Base-by-base conservation (phyloP, 257 asterid species). In the Misopates orontium region DNA sequence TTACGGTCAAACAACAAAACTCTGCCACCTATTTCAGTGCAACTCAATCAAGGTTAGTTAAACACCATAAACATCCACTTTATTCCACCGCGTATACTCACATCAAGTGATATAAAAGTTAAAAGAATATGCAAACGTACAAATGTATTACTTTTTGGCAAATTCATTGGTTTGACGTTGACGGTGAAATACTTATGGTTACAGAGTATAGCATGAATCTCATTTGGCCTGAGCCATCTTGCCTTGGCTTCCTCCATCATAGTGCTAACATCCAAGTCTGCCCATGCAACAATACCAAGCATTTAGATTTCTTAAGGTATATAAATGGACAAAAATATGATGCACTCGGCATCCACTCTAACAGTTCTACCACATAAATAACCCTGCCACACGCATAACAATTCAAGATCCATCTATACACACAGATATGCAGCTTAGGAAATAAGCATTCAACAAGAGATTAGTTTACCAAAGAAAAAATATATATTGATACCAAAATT, bases 151-250 rank as follows among this genome's bases (percentile, higher is more conserved):
- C 99, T 86, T 82, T 73, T 72, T 62, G 99, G 99, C 76, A 93
- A 80, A 78, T 72, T 87, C 74, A 86, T 80, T 63, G 99, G 99
- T 79, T 85, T 93, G 80, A 93, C 99, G 67, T 75, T 71, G 74
- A 93, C 84, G 65, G 78, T 72, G 76, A 93, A 93, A 57, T 79
- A 66, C 73, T 83, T 86, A 83, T 71, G 68, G 86, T 93, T 93
- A 74, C 86, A 80, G 64, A 93, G 91, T 63, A 93, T 75, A 23
- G 99, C 99, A 71, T 93, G 86, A 70, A 93, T 93, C 86, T 93
- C 99, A 48, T 93, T 93, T 2, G 99, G 97, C 54, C 99, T 73
- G 62, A 93, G 90, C 99, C 99, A 93, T 76, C 99, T 84, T 58
- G 79, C 32, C 78, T 77, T 82, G 66, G 99, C 96, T 76, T 93